Base-by-base conservation (phyloP, 495 filamentous ascomycete genomes). In the Lepidopterella palustris region DNA sequence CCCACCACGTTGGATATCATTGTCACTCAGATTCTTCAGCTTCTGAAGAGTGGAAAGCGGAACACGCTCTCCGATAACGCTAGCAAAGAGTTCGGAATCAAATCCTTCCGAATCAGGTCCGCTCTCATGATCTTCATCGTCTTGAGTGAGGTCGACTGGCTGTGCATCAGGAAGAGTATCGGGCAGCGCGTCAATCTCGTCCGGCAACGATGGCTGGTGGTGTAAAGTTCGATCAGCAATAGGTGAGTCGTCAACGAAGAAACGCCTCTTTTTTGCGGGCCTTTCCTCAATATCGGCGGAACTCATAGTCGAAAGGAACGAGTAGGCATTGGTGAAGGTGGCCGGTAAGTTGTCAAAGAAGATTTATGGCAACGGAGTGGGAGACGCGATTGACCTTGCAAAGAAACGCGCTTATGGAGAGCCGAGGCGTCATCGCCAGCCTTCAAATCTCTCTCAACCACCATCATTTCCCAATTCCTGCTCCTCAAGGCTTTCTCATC, bases 211-310 rank as follows among this genome's bases (percentile, higher is more conserved):
- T 3, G 68, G 50, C 24, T 59, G 48, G 28, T 54, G 47, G 11
- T 39, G 54, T 18, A 63, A 23, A 8, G 65, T 55, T 5, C 45
- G 21, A 25, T 66, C 60, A 4, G 45, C 50, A 39, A 52, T 48
- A 26, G 60, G 63, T 3, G 64, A 53, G 45, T 81, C 72, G 13
- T 93, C 87, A 3, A 77, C 76, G 67, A 95, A 91, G 72, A 95
- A 95, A 25, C 91, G 85, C 56, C 86, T 79, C 72, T 86, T 91
- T 77, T 96, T 96, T 39, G 72, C 73, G 3, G 89, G 90, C 21
- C 84, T 80, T 47, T 84, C 82, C 53, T 82, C 77, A 2, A 77
- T 72, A 31, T 82, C 23, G 15, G 29, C 20, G 5, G 58, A 27
- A 61, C 73, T 79, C 86, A 88, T 88, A 20, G 25, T 53, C 51